Base-by-base conservation (phyloP, 1,139 yeast species). In the Geotrichum reessii region DNA sequence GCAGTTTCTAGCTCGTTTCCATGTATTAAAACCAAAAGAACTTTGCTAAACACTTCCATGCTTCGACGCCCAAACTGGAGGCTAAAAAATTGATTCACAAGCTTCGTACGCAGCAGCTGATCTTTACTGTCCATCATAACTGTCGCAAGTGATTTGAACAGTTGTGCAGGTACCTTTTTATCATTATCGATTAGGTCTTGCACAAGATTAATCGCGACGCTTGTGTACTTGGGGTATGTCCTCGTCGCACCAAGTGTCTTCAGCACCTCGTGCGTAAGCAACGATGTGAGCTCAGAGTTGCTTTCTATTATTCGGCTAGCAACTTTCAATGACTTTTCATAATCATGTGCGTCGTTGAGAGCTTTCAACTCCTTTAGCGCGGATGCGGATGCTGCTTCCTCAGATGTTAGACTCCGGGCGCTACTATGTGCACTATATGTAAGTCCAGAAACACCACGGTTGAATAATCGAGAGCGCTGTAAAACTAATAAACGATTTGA, bases 1-100 rank as follows among this genome's bases (percentile, higher is more conserved):
- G 71, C 70, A 5, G 59, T 58, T 55, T 71, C 73, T 21, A 63
- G 58, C 52, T 65, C 64, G 17, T 61, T 37, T 37, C 44, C 44
- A n/a, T 37, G 44, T 5, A 37, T 37, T 9, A 37, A 37, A 37
- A 37, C 44, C 44, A 37, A 14, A 9, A 37, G 44, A 1, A 37
- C 44, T 8, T 19, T 17, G n/a, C 44, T 37, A 17, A 37, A 37
- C 21, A 37, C 44, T 17, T 37, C 44, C 44, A 37, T 37, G 44
- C 44, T 37, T 9, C 44, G 44, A 14, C 44, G 44, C 44, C 44
- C 44, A 12, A 37, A 37, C 9, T 37, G 44, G 19, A 37, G 3
- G n/a, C 44, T 37, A 12, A 37, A 37, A 37, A 37, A 37, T 17
- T 37, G 44, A 37, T 37, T 19, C 17, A 37, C 44, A 19, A 37